A percentile compares a stretch with the other conserved stretches of the same genome.
phyloP scores from a whole-genome alignment of 768 basidiomycete genomes.

The Lactifluus subvellereus region DNA sequence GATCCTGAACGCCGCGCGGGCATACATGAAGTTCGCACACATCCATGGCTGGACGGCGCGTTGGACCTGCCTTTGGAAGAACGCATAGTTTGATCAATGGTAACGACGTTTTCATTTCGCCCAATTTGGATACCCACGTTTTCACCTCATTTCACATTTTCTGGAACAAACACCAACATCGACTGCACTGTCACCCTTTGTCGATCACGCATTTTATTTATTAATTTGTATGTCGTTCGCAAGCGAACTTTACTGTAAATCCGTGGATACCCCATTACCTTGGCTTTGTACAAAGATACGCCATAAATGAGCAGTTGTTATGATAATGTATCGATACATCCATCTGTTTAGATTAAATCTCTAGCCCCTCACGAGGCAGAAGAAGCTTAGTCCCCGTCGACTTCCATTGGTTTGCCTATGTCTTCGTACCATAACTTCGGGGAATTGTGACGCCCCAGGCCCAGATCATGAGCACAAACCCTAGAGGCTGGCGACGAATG shows the following conservation, averaged over 20 bases:
- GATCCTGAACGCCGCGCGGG: slow-evolving; percentile 76
- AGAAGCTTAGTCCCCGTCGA: not conserved
- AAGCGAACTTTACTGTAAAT: slow-evolving; percentile 13
- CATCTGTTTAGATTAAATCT: slow-evolving; percentile 12
- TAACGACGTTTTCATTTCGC: slow-evolving; percentile 9
- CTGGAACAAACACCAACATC: slow-evolving; percentile 14
- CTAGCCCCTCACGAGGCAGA: slow-evolving; percentile 2
- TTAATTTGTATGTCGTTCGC: slow-evolving; percentile 18
- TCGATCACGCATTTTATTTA: slow-evolving; percentile 20
- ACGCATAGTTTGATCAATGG: slow-evolving; percentile 13
- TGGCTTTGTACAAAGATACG: slow-evolving; percentile 17
- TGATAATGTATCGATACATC: slow-evolving; percentile 19
- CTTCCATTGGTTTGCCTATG: slow-evolving; percentile 40
- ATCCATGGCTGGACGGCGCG: slow-evolving; percentile 66
- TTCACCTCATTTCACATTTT: slow-evolving; percentile 15
- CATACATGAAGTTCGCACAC: slow-evolving; percentile 73
- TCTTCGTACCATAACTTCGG: slow-evolving; percentile 55
- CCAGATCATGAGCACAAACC: slow-evolving; percentile 4
- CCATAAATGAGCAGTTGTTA: slow-evolving; percentile 15
- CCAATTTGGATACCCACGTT: slow-evolving; percentile 7
- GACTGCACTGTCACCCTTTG: not conserved
- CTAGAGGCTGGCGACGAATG: not conserved
- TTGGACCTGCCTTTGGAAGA: slow-evolving; percentile 26
- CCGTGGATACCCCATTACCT: slow-evolving; percentile 22
- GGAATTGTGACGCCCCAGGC: slow-evolving; percentile 16